A percentile compares a stretch with the other conserved stretches of the same genome.
Evolutionary conservation across 176 grass and related monocot species (phyloP).

Genomic region (Avena eriantha): DNA sequence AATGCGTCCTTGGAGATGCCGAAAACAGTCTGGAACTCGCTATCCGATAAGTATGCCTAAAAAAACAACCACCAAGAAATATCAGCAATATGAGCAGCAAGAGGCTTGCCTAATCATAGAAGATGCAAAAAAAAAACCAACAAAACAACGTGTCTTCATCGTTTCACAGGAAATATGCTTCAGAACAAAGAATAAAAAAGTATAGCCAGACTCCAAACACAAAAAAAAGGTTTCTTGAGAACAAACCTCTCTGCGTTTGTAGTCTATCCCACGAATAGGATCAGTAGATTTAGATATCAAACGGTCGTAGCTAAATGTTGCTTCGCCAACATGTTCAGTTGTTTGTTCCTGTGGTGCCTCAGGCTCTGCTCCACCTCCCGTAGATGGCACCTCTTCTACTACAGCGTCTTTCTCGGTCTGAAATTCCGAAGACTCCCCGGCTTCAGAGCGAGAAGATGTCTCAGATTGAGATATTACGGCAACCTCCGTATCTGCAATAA

Average conservation of each 20-base stretch:
- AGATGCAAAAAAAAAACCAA: not conserved
- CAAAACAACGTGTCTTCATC: not conserved
- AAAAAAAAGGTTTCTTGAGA: not conserved
- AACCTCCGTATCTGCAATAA: slow-evolving; percentile 54
- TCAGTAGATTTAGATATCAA: slow-evolving; percentile 81
- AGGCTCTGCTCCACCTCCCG: slow-evolving; percentile 49
- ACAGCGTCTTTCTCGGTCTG: slow-evolving; percentile 60
- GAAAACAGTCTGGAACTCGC: slow-evolving; percentile 80
- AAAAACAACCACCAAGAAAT: slow-evolving; percentile 31
- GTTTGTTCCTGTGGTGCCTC: slow-evolving; percentile 60
- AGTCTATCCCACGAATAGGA: slow-evolving; percentile 85
- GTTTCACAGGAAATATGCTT: not conserved
- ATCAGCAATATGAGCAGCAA: not conserved
- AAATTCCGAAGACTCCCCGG: slow-evolving; percentile 56
- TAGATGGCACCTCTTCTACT: slow-evolving; percentile 47
- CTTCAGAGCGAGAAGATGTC: slow-evolving; percentile 52
- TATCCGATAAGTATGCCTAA: slow-evolving; percentile 85
- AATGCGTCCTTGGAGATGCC: slow-evolving; percentile 77
- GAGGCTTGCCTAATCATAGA: not conserved
- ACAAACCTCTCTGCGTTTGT: slow-evolving; percentile 93
- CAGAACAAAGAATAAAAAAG: not conserved
- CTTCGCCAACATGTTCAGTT: slow-evolving; percentile 67
- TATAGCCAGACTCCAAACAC: not conserved
- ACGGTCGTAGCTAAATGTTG: slow-evolving; percentile 77
- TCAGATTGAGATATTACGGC: slow-evolving; percentile 34